Evolutionary conservation across 208 protist species (phyloP), one percentile per base, ranked within the genome.

Genomic region (Trypanosomatidae sp.): DNA sequence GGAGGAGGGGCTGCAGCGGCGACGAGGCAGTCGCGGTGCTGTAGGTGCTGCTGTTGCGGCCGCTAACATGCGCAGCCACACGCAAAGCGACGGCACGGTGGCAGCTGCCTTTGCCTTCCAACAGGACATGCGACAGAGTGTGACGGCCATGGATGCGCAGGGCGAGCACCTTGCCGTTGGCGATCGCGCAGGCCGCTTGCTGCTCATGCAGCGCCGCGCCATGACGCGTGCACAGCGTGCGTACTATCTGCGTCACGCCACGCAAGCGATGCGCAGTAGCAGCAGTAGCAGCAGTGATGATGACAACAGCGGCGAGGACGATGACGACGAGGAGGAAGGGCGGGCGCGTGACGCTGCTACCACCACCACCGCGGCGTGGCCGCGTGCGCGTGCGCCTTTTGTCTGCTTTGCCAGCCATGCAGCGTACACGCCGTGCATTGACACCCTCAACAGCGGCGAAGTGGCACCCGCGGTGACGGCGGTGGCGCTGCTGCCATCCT

Each of bases 391-490:
- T 21, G 10, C 8, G 24, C 23, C 32, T 27, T 26, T 19, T 26
- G 15, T 5, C 39, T 24, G 20, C 49, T 15, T 10, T 28, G 15
- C 13, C 28, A 6, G 5, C 39, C 4, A 0, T 8, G 4, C n/a
- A 24, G 1, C 24, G 32, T 4, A 18, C 53, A 13, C 44, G 63
- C 20, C 39, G 53, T 23, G 4, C 27, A 88, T 93, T 56, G 80
- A 90, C 53, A 78, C 85, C 2, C 63, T 93, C 23, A 88, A 82
- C 63, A 93, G 74, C 45, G 66, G 79, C 19, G 71, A 89, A 49
- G 77, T 93, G 35, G 64, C 68, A 27, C 80, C 80, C 8, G 71
- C 56, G 27, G 66, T 93, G 39, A 77, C 63, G 24, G 73, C 71
- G 21, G 47, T 90, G 28, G 66, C 78, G 21, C 89, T 93, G 33